Conservation (phyloP, 2,329 filamentous ascomycete species). For the Fusarium nematophilum region DNA sequence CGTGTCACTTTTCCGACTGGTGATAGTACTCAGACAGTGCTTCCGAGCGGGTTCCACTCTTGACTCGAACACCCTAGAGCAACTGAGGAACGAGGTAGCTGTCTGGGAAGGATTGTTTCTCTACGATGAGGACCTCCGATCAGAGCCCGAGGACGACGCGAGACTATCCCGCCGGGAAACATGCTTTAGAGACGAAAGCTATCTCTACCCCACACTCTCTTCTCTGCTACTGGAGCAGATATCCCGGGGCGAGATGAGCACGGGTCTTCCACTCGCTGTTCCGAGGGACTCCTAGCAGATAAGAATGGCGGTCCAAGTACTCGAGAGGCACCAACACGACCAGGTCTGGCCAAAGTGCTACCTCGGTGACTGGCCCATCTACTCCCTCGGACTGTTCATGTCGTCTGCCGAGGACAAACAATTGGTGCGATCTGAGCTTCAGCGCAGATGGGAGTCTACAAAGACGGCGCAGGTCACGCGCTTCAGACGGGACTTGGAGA, state of each 20-base stretch:
- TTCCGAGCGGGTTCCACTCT: constrained; percentile 2
- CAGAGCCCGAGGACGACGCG: not conserved
- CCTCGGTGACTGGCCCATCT: constrained; percentile 42
- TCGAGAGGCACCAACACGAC: constrained; percentile 18
- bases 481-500: constrained; percentile 34
- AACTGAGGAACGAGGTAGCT: constrained; percentile 16
- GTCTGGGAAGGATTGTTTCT: constrained; percentile 26
- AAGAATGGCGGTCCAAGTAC: constrained; percentile 15
- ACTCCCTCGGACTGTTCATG: constrained; percentile 36
- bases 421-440: constrained; percentile 28
- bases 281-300: constrained; percentile 31
- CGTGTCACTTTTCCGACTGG: constrained; percentile 27
- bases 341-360: constrained; percentile 41
- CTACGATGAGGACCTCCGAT: not conserved
- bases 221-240: constrained; percentile 36
- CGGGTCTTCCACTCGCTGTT: not conserved
- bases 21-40: constrained; percentile 17
- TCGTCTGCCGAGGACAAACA: constrained; percentile 16
- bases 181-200: constrained; percentile 30
- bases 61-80: not conserved
- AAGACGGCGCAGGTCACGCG: constrained; percentile 29
- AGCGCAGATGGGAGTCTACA: constrained; percentile 28
- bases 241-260: not conserved
- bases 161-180: not conserved
- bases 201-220: constrained; percentile 29